phyloP scores from a whole-genome alignment of 768 basidiomycete genomes.

The Lactarius hatsudake region DNA sequence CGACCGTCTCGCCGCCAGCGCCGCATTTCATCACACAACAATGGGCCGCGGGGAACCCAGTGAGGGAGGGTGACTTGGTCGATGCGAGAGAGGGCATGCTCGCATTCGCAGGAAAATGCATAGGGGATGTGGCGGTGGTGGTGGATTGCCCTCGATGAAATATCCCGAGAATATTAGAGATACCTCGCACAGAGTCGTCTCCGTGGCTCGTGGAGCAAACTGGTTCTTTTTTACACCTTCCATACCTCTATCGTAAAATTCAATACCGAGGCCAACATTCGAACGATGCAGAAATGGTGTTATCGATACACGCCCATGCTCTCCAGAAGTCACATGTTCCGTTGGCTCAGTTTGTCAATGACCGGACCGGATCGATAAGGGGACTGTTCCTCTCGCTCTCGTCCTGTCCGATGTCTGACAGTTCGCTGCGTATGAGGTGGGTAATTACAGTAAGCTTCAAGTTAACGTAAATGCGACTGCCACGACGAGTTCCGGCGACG shows the following conservation, averaged over 20 bases:
- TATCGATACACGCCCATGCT: no score
- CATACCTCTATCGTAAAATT: not conserved
- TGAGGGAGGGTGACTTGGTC: constrained; percentile 1
- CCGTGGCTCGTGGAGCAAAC: not conserved
- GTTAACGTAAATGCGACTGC: no score
- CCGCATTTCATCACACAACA: not conserved
- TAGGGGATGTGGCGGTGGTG: not conserved
- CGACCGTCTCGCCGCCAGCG: not conserved
- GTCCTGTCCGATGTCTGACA: not conserved
- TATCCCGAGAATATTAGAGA: not conserved
- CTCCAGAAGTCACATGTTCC: no score
- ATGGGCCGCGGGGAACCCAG: constrained; percentile 5
- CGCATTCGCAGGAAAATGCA: not conserved
- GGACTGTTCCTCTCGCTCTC: not conserved
- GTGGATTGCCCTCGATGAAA: not conserved
- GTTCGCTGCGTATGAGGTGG: not conserved
- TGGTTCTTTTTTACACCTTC: not conserved
- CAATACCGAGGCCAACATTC: not conserved
- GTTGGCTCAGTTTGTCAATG: not conserved
- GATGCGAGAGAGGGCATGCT: constrained; percentile 1
- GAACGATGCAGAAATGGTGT: not conserved
- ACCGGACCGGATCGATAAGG: constrained; percentile 1
- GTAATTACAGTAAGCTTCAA: not conserved
- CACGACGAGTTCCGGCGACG: no score
- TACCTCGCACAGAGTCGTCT: constrained; percentile 3